phyloP scores from a whole-genome alignment of 2,329 filamentous ascomycete species.

The Talaromyces sp. region DNA sequence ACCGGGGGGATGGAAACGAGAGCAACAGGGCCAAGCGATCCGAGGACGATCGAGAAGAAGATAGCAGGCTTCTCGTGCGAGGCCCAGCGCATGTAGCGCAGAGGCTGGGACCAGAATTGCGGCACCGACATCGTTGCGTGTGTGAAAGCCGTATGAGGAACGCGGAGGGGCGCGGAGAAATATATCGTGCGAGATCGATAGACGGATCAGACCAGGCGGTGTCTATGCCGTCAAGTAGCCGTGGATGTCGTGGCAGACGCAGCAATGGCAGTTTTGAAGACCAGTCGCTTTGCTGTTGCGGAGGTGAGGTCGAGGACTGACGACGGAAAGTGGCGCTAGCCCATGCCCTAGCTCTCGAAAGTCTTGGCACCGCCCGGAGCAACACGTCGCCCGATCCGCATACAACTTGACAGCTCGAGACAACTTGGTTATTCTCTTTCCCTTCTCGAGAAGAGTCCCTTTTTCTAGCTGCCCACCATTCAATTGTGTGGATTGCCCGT shows the following conservation, averaged over 20 bases:
- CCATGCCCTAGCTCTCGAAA: neutral
- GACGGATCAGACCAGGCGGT: neutral
- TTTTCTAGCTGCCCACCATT: conserved; percentile 10
- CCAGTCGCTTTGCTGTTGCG: neutral
- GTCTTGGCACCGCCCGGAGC: conserved; percentile 36
- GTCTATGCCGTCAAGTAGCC: neutral
- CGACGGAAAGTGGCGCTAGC: neutral
- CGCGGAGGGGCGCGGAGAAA: conserved; percentile 2
- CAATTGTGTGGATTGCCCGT: neutral
- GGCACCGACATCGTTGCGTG: conserved; percentile 50
- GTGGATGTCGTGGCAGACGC: neutral
- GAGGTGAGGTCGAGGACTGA: neutral
- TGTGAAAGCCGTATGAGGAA: neutral
- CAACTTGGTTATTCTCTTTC: conserved; percentile 14
- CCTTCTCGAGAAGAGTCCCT: conserved; percentile 4
- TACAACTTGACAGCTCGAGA: neutral
- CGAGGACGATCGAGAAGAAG: conserved; percentile 81
- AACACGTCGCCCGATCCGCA: conserved; percentile 41
- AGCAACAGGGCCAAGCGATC: conserved; percentile 64
- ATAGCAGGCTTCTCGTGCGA: conserved; percentile 82
- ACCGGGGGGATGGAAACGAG: conserved; percentile 71
- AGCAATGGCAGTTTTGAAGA: conserved; percentile 12
- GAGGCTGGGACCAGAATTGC: conserved; percentile 76
- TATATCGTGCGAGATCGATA: neutral
- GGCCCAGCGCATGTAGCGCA: conserved; percentile 85